Base-by-base conservation (phyloP, 805 yeast genomes). In the Candida easanensis region DNA sequence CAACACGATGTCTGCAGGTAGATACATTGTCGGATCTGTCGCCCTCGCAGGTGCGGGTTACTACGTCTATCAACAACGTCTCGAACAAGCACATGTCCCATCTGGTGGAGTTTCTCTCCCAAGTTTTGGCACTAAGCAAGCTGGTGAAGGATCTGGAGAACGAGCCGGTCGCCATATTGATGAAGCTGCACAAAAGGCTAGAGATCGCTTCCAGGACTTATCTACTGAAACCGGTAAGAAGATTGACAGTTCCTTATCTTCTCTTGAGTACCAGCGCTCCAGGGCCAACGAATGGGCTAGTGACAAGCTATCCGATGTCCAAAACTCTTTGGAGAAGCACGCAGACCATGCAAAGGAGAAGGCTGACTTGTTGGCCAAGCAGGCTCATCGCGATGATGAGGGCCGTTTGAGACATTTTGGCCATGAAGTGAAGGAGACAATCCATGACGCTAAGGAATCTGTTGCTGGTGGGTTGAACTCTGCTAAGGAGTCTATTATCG, bases 111-210 rank as follows among this genome's bases (percentile, higher is more conserved):
- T 41, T 14, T 26, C 42, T 17, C 16, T 41, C 11, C 52, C 53
- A 19, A 16, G 38, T 9, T 44, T 40, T 27, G 51, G 50, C 11
- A 13, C 44, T 3, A 11, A 38, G 25, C 21, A 20, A 14, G 30
- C 21, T 5, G 44, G 32, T 9, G 55, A 49, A 27, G 57, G 57
- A 4, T 23, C 50, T 18, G 61, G 49, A 14, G 47, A 58, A 28
- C 40, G 39, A 31, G 31, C 54, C 26, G 63, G 63, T 14, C 60
- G 58, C 28, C 46, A 55, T 33, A 9, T 58, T 14, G 63, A 57
- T 33, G 58, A 58, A 37, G 45, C 53, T 26, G 53, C 52, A 13
- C 17, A 18, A 15, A 28, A 41, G 18, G 53, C 55, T 8, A 50
- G 44, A 38, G 52, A 41, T 21, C 49, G 40, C 27, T 25, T 53